These are phyloP conservation scores for Apiospora malaysiana DNA, from an alignment of 2,329 filamentous ascomycete genomes.

Conservation along the genomic window DNA sequence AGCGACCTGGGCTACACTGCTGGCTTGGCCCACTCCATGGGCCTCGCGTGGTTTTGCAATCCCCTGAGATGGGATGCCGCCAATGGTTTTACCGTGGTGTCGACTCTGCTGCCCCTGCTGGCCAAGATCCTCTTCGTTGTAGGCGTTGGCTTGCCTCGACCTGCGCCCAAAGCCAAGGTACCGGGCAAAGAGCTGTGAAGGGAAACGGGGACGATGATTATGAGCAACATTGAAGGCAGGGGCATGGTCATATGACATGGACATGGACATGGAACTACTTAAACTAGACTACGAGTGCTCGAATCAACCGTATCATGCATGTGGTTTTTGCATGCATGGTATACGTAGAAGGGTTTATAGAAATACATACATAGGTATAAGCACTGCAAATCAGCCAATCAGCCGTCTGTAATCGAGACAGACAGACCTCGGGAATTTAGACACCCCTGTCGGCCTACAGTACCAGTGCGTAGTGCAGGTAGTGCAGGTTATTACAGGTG, in stretches of 20 bases:
- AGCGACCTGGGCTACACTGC: conserved; percentile 32
- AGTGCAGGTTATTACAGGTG: not conserved
- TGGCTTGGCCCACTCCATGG: conserved; percentile 30
- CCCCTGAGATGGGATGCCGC: conserved; percentile 27
- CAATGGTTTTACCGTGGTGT: conserved; percentile 26
- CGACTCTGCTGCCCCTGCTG: conserved; percentile 29
- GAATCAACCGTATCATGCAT: not conserved
- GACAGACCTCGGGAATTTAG: too few relatives aligned
- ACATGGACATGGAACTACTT: not conserved
- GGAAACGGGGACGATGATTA: not conserved
- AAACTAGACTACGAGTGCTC: too few relatives aligned
- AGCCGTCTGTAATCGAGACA: too few relatives aligned
- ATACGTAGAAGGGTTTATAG: too few relatives aligned
- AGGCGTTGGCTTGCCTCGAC: conserved; percentile 27
- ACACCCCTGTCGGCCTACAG: too few relatives aligned
- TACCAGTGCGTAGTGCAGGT: not conserved
- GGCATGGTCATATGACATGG: not conserved
- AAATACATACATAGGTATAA: too few relatives aligned
- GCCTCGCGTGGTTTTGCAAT: conserved; percentile 27
- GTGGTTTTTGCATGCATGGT: too few relatives aligned
- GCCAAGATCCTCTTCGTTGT: conserved; percentile 31
- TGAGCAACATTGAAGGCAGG: not conserved
- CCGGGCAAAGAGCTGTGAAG: not conserved
- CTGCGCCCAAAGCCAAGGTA: not conserved
- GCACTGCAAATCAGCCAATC: too few relatives aligned